Conservation (phyloP, 192 early-diverging fungal genomes). For the Coemansia sp. region DNA sequence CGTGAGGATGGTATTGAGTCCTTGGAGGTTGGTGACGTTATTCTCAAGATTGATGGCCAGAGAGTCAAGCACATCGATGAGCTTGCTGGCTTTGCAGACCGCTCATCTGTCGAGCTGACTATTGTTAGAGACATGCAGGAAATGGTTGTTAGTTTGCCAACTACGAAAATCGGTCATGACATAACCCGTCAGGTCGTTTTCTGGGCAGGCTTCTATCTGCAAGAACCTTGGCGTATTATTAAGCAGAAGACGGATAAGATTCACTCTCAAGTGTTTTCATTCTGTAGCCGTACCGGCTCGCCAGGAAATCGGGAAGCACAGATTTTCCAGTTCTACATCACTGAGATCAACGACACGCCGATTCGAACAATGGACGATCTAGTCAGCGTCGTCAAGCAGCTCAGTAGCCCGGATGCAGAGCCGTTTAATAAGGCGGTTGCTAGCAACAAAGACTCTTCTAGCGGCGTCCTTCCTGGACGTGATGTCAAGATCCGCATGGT, state of each 20-base stretch:
- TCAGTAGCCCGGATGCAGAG: constrained; percentile 8
- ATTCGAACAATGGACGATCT: constrained; percentile 33
- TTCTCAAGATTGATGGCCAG: constrained; percentile 19
- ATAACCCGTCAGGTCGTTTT: constrained; percentile 18
- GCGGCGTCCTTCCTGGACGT: constrained; percentile 29
- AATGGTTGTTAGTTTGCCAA: constrained; percentile 15
- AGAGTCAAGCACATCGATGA: constrained; percentile 22
- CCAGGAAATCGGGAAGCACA: neutral
- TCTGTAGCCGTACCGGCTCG: neutral
- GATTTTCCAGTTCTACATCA: constrained; percentile 14
- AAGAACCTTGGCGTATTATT: constrained; percentile 28
- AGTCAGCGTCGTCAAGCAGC: constrained; percentile 1
- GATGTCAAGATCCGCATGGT: constrained; percentile 25
- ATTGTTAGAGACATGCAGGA: constrained; percentile 28
- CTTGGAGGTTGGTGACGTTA: constrained; percentile 36
- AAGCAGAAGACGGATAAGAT: constrained; percentile 15
- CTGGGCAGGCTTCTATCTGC: constrained; percentile 38
- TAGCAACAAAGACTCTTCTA: neutral
- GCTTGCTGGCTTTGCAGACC: constrained; percentile 17
- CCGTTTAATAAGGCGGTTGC: constrained; percentile 22
- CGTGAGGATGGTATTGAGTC: constrained; percentile 1
- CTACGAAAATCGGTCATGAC: neutral
- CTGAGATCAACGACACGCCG: constrained; percentile 18
- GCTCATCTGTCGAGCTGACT: constrained; percentile 18
- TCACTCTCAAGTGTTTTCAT: constrained; percentile 22